Evolutionary conservation across 768 basidiomycete genomes (phyloP), one percentile per base, ranked within the genome.

Genomic region (Mycena metata): DNA sequence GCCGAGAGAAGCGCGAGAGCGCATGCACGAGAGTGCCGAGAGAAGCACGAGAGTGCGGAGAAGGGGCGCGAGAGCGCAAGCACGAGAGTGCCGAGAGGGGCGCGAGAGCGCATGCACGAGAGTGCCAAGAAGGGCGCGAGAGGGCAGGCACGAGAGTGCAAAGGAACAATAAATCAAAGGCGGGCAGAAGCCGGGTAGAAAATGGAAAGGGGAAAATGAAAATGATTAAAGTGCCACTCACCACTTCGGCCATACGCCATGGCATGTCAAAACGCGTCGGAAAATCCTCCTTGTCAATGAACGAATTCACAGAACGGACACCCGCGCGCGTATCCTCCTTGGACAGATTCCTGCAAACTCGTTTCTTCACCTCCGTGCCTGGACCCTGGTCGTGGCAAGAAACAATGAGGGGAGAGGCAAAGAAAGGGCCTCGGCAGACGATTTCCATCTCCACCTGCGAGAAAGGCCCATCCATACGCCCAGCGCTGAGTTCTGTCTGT

Each of bases 351-450:
- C 71, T 30, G 23, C 74, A 76, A 1, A 76, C 73, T 0, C 75
- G 42, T 11, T 56, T 56, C 55, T 75, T 74, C 0, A 36, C 13
- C 0, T 66, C 72, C 36, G 65, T 8, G 0, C 43, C 60, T 0
- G 69, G 73, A n/a, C 73, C 73, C 17, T 69, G n/a, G n/a, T n/a
- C n/a, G n/a, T 66, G 62, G 17, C 41, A 35, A 0, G 60, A 24
- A 1, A 73, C 66, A 52, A 75, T 66, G 7, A 79, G 63, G 3
- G 78, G 78, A 1, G 78, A 75, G 5, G 68, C 52, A 19, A 65
- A 60, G 52, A 77, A 77, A 1, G 75, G 76, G 3, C 78, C 74
- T 2, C 67, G 33, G 12, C 79, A 57, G 16, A 77, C 60, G 13
- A 15, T 26, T 30, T 77, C 73, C 1, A 76, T 63, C 15, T 73